phyloP scores from a whole-genome alignment of 345 rosid species.

The Murraya paniculata region DNA sequence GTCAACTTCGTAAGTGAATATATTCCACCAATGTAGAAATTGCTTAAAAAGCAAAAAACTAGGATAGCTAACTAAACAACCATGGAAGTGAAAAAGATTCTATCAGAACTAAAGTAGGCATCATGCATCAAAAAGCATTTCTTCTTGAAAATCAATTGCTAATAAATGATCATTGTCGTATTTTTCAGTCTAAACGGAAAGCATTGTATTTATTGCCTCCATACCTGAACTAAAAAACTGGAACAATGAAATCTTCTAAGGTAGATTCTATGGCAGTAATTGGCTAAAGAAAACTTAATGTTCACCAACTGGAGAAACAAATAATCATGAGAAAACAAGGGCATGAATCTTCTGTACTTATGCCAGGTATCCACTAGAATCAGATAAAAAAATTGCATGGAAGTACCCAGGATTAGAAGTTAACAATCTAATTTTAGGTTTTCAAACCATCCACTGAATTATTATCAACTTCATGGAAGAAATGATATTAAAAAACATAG shows the following conservation, averaged over 20 bases:
- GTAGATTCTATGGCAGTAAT: neutral
- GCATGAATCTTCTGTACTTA: too few relatives aligned
- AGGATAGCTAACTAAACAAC: neutral
- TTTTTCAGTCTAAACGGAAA: neutral
- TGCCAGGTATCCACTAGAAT: neutral
- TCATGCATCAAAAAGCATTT: neutral
- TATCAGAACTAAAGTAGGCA: neutral
- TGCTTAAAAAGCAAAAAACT: neutral
- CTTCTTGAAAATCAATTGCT: neutral
- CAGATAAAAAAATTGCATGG: neutral
- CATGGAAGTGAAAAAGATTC: neutral
- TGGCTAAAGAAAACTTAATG: neutral
- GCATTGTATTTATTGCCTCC: neutral
- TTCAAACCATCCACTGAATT: neutral
- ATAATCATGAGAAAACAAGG: neutral
- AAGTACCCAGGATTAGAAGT: neutral
- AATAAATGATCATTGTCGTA: neutral
- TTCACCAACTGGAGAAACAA: neutral
- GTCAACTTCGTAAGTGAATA: neutral
- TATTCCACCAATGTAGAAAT: neutral
- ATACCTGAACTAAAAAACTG: neutral
- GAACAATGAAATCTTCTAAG: neutral
- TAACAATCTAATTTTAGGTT: neutral
- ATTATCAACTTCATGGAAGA: neutral
- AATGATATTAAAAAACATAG: neutral